phyloP scores from a whole-genome alignment of 768 basidiomycete species.

The Phaeotremella skinneri region DNA sequence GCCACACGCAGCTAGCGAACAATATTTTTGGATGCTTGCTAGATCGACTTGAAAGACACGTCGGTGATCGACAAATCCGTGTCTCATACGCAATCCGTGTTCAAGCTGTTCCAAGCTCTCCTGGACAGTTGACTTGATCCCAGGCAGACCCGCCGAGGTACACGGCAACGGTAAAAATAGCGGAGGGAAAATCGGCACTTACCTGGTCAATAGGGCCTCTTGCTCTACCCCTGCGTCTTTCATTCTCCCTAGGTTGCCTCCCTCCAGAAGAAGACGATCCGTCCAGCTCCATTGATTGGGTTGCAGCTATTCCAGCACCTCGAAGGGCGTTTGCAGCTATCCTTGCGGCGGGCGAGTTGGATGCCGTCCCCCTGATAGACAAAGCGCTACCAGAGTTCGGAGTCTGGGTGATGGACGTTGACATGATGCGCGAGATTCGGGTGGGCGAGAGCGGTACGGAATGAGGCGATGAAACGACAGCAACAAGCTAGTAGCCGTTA shows the following conservation, averaged over 20 bases:
- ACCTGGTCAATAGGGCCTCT: constrained; percentile 42
- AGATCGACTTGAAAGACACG: too few relatives aligned
- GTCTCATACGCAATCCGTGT: too few relatives aligned
- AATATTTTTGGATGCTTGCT: too few relatives aligned
- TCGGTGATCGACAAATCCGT: too few relatives aligned
- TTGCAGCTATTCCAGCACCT: constrained; percentile 31
- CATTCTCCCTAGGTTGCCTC: constrained; percentile 19
- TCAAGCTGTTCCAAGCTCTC: not conserved
- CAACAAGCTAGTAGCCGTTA: too few relatives aligned
- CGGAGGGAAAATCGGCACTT: constrained; percentile 9
- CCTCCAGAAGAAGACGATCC: constrained; percentile 28
- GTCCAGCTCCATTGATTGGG: constrained; percentile 40
- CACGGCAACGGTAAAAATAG: not conserved
- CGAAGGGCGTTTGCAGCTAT: constrained; percentile 27
- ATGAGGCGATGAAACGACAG: constrained; percentile 31
- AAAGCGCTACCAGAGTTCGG: constrained; percentile 7
- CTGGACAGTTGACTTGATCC: too few relatives aligned
- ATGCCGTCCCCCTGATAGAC: constrained; percentile 34
- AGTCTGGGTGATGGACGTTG: constrained; percentile 1
- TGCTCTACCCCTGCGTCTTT: constrained; percentile 22
- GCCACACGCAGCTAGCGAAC: not conserved
- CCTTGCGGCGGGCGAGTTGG: constrained; percentile 16
- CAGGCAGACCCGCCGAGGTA: too few relatives aligned
- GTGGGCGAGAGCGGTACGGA: constrained; percentile 37
- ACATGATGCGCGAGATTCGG: constrained; percentile 11